Base-by-base conservation (phyloP, 1,139 yeast species). In the Candida glucosophila region DNA sequence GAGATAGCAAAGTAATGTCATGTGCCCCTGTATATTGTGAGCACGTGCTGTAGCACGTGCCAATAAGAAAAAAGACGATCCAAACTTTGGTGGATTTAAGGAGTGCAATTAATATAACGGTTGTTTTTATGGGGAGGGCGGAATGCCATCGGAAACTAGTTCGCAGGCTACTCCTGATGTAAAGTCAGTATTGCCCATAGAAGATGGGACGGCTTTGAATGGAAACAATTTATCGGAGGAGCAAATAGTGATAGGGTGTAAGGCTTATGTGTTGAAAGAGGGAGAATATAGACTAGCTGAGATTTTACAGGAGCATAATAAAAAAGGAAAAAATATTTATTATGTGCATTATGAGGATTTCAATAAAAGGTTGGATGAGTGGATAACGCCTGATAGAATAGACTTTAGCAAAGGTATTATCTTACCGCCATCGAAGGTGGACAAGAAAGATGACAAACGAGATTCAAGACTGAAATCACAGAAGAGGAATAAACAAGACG, bases 261-360 rank as follows among this genome's bases (percentile, higher is more conserved):
- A 83, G 49, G 78, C 83, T 12, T 79, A 66, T 53, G 94, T 81
- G 3, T 64, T 65, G 32, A 86, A 90, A 46, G 95, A 86, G 43
- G 85, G 76, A 15, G 86, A 79, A 35, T 68, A 66, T 34, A 63
- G 96, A 32, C 51, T 77, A 22, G 96, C 97, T 1, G 98, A 90
- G 47, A 73, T 90, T 22, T 60, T 92, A 26, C 88, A 90, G 19
- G 69, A 74, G 27, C 88, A 82, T 38, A 53, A 69, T 25, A 73
- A 83, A 42, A 80, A 85, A 48, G 86, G 90, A 5, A 72, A 79
- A 31, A 72, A 76, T 19, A 83, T 73, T 35, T 88, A 78, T 51
- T 90, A 92, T 50, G 96, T 90, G 15, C 99, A 90, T 53, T 90
- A 86, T 53, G 85, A 77, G 31, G 95, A 88, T 41, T 90, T 79